A percentile compares a stretch with the other conserved stretches of the same genome.
Conservation (phyloP, 768 basidiomycete genomes). For the Trametes cingulata region DNA sequence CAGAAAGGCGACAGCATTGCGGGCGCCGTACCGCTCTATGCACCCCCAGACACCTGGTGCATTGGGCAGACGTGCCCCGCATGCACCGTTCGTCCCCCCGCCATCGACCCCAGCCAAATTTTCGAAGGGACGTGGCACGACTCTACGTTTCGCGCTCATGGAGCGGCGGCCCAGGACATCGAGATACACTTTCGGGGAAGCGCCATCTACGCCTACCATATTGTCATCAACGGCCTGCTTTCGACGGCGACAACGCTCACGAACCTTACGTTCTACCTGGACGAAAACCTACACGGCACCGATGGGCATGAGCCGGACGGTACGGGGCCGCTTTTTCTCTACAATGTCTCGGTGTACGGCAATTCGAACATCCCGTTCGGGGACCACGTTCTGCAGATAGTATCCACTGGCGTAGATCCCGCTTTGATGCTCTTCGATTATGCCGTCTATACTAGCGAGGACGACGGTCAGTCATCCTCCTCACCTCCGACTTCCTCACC, state of each 20-base stretch:
- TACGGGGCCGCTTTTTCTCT: neutral
- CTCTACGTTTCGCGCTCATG: neutral
- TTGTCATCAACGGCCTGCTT: neutral
- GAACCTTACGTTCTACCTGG: conserved; percentile 5
- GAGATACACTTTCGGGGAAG: neutral
- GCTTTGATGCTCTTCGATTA: neutral
- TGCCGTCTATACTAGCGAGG: neutral
- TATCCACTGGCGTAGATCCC: neutral
- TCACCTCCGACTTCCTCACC: neutral
- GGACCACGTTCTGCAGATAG: neutral
- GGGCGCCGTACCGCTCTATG: neutral
- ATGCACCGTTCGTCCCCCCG: neutral
- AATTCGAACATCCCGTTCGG: neutral
- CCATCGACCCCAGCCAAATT: neutral
- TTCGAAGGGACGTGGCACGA: conserved; percentile 9
- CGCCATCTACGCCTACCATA: neutral
- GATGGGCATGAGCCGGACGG: neutral
- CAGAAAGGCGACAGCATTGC: conserved; percentile 4
- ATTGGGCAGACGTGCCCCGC: neutral
- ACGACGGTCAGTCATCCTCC: neutral
- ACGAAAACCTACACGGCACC: neutral
- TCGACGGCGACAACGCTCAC: neutral
- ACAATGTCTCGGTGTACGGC: conserved; percentile 6
- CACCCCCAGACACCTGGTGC: neutral
- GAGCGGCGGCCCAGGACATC: neutral